Percentiles rank a stretch among this genome's conserved stretches.
Conservation (phyloP, 805 yeast species). For the Kuraishia molischiana region DNA sequence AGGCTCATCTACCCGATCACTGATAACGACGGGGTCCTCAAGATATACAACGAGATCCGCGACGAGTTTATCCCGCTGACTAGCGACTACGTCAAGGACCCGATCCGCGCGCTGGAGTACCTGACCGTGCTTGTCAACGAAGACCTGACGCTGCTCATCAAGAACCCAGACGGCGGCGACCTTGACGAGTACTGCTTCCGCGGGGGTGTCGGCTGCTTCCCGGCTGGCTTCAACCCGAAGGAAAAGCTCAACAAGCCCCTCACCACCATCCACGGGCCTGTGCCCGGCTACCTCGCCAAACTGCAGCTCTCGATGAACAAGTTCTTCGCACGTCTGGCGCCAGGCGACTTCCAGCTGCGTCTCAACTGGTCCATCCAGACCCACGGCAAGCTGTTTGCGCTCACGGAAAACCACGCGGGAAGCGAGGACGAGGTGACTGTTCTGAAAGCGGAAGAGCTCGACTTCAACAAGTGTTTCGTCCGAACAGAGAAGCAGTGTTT, state of each 20-base stretch:
- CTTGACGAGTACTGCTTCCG: constrained; percentile 50
- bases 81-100: constrained; percentile 5
- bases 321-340: constrained; percentile 48
- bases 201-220: constrained; percentile 51
- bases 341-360: constrained; percentile 48
- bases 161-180: constrained; percentile 21
- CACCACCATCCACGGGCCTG: constrained; percentile 58
- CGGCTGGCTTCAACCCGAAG: constrained; percentile 66
- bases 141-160: constrained; percentile 47
- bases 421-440: constrained; percentile 25
- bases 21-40: constrained; percentile 12
- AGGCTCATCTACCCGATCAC: constrained; percentile 10
- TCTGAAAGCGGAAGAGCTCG: constrained; percentile 23
- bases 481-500: constrained; percentile 53
- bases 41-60: constrained; percentile 28
- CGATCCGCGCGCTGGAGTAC: constrained; percentile 8
- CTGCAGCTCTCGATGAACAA: constrained; percentile 56
- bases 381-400: constrained; percentile 39
- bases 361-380: constrained; percentile 66
- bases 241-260: constrained; percentile 41
- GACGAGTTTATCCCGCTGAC: constrained; percentile 26
- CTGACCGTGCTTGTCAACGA: constrained; percentile 38
- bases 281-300: constrained; percentile 53
- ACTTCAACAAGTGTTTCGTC: constrained; percentile 39
- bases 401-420: constrained; percentile 31